Conservation (phyloP, 352 stramenopile genomes). For the Phytophthora pseudosyringae region DNA sequence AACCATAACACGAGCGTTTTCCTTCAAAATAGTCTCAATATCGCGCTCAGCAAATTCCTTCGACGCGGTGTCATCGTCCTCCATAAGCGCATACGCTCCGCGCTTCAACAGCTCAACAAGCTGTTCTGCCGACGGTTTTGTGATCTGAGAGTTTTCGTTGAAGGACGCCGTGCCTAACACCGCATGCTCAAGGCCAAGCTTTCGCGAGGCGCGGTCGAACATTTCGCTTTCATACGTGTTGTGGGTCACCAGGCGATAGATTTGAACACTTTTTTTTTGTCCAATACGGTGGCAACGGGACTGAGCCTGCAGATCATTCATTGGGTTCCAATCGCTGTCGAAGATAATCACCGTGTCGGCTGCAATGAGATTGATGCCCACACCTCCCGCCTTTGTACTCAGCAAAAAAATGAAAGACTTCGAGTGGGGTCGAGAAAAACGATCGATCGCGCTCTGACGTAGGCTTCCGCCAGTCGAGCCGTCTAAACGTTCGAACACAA, state of each 20-base stretch:
- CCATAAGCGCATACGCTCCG: slow-evolving; percentile 98
- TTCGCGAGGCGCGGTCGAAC: slow-evolving; percentile 98
- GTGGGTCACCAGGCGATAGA: slow-evolving; percentile 97
- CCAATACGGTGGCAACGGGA: slow-evolving; percentile 98
- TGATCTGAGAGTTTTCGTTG: slow-evolving; percentile 90
- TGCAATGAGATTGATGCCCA: slow-evolving; percentile 98
- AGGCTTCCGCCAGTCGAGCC: slow-evolving; percentile 89
- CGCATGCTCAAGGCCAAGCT: slow-evolving; percentile 98
- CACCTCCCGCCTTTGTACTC: slow-evolving; percentile 97
- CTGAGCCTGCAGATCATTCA: slow-evolving; percentile 92
- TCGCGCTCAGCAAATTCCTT: slow-evolving; percentile 95
- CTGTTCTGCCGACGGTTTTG: slow-evolving; percentile 90
- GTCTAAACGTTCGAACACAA: slow-evolving; percentile 91
- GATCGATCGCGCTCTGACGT: slow-evolving; percentile 95
- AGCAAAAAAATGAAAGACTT: slow-evolving; percentile 99
- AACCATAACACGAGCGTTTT: slow-evolving; percentile 83
- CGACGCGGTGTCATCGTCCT: slow-evolving; percentile 95
- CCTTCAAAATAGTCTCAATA: slow-evolving; percentile 96
- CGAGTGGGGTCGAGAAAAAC: slow-evolving; percentile 95
- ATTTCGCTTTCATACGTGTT: slow-evolving; percentile 99
- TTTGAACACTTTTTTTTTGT: slow-evolving; percentile 98
- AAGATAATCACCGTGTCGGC: slow-evolving; percentile 99
- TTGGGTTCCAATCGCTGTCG: slow-evolving; percentile 99
- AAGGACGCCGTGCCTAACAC: slow-evolving; percentile 96
- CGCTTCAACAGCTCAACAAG: slow-evolving; percentile 98